Percentiles rank a stretch among this genome's conserved stretches.
Conservation (phyloP, 768 basidiomycete species). For the Sistotremastrum suecicum region DNA sequence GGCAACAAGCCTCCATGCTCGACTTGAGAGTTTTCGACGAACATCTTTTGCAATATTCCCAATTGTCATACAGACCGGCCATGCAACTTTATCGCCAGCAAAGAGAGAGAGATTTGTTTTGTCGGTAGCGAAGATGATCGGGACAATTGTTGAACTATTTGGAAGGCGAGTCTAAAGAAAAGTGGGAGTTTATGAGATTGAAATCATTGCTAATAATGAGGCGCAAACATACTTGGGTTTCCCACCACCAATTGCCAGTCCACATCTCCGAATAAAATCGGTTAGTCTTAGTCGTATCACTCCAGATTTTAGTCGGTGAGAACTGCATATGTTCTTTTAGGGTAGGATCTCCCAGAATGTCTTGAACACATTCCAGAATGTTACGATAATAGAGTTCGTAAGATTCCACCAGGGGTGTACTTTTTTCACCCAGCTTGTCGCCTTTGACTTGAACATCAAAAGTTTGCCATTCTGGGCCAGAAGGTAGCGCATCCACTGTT, state of each 20-base stretch:
- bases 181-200: no score
- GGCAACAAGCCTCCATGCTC: slow-evolving; percentile 21
- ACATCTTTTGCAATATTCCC: slow-evolving; percentile 29
- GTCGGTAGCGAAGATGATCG: slow-evolving; percentile 31
- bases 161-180: slow-evolving; percentile 11
- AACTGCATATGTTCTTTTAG: slow-evolving; percentile 3
- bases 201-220: no score
- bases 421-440: slow-evolving; percentile 6
- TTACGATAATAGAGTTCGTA: slow-evolving; percentile 10
- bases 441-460: slow-evolving; percentile 10
- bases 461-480: slow-evolving; percentile 14
- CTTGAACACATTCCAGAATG: slow-evolving; percentile 5
- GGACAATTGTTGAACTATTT: slow-evolving; percentile 19
- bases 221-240: slow-evolving; percentile 11
- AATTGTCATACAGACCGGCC: slow-evolving; percentile 31
- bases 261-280: slow-evolving; percentile 11
- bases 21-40: slow-evolving; percentile 19
- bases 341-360: slow-evolving; percentile 8
- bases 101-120: slow-evolving; percentile 28
- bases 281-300: slow-evolving; percentile 2
- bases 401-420: slow-evolving; percentile 10
- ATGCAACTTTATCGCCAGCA: slow-evolving; percentile 24
- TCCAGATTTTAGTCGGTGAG: neutral
- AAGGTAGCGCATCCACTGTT: slow-evolving; percentile 15
- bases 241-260: slow-evolving; percentile 15